A percentile compares a stretch with the other conserved stretches of the same genome.
Evolutionary conservation across 208 protist genomes (phyloP).

Genomic region (Trypanosoma congolense): DNA sequence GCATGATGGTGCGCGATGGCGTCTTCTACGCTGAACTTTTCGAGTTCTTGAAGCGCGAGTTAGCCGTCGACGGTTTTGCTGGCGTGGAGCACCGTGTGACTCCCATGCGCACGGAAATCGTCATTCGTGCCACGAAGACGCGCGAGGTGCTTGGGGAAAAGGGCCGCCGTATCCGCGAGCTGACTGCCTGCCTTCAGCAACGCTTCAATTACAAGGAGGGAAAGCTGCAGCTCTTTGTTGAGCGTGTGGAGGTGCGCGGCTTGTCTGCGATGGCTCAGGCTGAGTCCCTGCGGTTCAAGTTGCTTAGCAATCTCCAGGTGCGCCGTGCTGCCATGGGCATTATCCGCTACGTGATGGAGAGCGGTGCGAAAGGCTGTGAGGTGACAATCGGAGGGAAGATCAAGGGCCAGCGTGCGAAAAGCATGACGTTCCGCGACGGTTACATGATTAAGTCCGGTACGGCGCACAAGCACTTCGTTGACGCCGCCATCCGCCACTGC

Average conservation of each 20-base stretch:
- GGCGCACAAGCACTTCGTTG: slow-evolving; percentile 92
- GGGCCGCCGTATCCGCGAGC: slow-evolving; percentile 96
- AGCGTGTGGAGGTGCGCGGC: slow-evolving; percentile 95
- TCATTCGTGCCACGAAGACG: slow-evolving; percentile 97
- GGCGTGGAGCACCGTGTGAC: slow-evolving; percentile 97
- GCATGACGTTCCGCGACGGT: slow-evolving; percentile 99
- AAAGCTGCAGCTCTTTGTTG: slow-evolving; percentile 95
- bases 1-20: slow-evolving; percentile 98
- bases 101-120: slow-evolving; percentile 96
- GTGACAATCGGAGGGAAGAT: slow-evolving; percentile 99
- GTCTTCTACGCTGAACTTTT: slow-evolving; percentile 99
- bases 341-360: slow-evolving; percentile 98
- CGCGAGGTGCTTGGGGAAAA: slow-evolving; percentile 96
- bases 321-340: slow-evolving; percentile 98
- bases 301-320: slow-evolving; percentile 97
- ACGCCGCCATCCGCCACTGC: slow-evolving; percentile 96
- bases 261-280: slow-evolving; percentile 98
- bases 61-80: slow-evolving; percentile 96
- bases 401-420: slow-evolving; percentile 98
- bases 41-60: slow-evolving; percentile 98
- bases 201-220: slow-evolving; percentile 96
- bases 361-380: slow-evolving; percentile 97
- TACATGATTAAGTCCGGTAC: slow-evolving; percentile 99
- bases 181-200: slow-evolving; percentile 97
- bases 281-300: slow-evolving; percentile 98